Evolutionary conservation across 1,284 basidiomycete genomes (phyloP), one percentile per base, ranked within the genome.

Genomic region (Fomitopsis palustris): DNA sequence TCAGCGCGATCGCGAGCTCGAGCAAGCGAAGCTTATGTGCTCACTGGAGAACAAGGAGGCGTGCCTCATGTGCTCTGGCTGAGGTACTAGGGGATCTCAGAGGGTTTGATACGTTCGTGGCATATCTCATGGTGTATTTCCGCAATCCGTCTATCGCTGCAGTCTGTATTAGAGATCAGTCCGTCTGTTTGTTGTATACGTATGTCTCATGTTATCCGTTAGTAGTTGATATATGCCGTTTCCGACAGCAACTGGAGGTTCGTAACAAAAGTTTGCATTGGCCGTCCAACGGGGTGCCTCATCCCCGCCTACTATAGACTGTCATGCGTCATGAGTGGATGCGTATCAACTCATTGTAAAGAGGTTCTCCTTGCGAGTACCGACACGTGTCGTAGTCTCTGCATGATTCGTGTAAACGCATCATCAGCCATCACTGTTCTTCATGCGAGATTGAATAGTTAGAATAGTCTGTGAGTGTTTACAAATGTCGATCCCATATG

Each of bases 21-120:
- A 93, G 71, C 87, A 92, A 57, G 95, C 87, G 12, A 87, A 90
- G 75, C 73, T 96, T 57, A 73, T 83, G 68, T 96, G 95, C 71
- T 92, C 90, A 53, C 63, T 96, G 39, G 92, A 95, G 74, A 96
- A 96, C 75, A 93, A 93, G 78, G 90, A 93, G 58, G 90, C 88
- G 2, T 93, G 91, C 67, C 66, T 92, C 69, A 93, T 93, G 91
- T 93, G 90, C 75, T 93, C 90, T 62, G 88, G 86, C 58, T 91
- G 73, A 83, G 56, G 5, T 33, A 9, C 42, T 27, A 25, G 23
- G 23, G 21, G 27, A 14, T 35, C 2, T 52, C 8, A 16, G 21
- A 27, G n/a, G 14, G n/a, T n/a, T 55, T 41, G 39, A 27, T 45
- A 10, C 42, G 31, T 31, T 55, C 41, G 4, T 55, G 54, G 31